Percentiles rank a stretch among this genome's conserved stretches.
phyloP scores from a whole-genome alignment of 352 stramenopile species.

The Phytophthora sojae region DNA sequence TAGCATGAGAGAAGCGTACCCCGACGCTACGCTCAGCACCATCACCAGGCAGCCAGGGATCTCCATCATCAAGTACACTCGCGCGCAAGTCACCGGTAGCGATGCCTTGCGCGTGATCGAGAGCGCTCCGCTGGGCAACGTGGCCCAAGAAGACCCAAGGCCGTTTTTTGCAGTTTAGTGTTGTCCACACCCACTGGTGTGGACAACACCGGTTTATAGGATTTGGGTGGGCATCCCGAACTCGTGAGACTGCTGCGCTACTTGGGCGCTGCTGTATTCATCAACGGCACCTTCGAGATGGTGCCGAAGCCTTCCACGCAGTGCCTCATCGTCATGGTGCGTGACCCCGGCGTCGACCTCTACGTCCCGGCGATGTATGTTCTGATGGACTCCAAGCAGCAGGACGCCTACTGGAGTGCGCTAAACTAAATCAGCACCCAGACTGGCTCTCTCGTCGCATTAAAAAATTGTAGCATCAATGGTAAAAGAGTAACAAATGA shows the following conservation, averaged over 20 bases:
- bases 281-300: neutral
- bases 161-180: neutral
- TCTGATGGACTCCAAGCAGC: slow-evolving; percentile 14
- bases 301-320: neutral
- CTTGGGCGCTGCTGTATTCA: neutral
- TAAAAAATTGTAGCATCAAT: too few species aligned
- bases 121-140: neutral
- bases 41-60: neutral
- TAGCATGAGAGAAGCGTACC: neutral
- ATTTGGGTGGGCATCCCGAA: neutral
- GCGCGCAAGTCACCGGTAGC: neutral
- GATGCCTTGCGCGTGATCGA: neutral
- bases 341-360: neutral
- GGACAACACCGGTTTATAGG: neutral
- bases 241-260: neutral
- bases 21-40: neutral
- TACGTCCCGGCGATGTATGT: slow-evolving; percentile 5
- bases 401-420: slow-evolving; percentile 13
- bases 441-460: too few species aligned
- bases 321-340: neutral
- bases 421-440: slow-evolving; percentile 17
- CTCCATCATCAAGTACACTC: neutral
- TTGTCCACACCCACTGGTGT: neutral
- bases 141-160: neutral
- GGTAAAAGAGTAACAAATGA: too few species aligned